phyloP scores from a whole-genome alignment of 441 rosid genomes.

The Mallotus japonicus region DNA sequence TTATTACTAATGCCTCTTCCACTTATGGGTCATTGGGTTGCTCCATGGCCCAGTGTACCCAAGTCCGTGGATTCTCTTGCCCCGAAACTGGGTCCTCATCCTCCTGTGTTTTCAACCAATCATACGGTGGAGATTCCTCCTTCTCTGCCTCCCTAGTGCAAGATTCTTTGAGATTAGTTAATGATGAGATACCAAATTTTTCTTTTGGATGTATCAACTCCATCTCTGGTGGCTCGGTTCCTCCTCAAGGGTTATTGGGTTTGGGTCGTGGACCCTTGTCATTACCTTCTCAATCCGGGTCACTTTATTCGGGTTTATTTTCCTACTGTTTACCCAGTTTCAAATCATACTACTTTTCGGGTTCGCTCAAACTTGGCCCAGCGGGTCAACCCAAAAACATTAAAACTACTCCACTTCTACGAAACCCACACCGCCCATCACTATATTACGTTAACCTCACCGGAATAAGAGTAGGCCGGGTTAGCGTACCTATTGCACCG shows the following conservation, averaged over 20 bases:
- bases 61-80: constrained; percentile 65
- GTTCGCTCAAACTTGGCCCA: constrained; percentile 75
- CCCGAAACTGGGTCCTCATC: constrained; percentile 44
- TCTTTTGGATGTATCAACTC: constrained; percentile 64
- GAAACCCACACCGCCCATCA: constrained; percentile 72
- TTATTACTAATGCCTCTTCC: constrained; percentile 52
- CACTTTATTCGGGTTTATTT: constrained; percentile 68
- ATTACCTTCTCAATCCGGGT: constrained; percentile 53
- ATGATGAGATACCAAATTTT: constrained; percentile 49
- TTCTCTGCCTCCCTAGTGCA: constrained; percentile 64
- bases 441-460: constrained; percentile 80
- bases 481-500: constrained; percentile 41
- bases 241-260: constrained; percentile 84
- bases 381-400: constrained; percentile 63
- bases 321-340: constrained; percentile 87
- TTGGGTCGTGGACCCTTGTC: constrained; percentile 86
- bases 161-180: constrained; percentile 54
- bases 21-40: constrained; percentile 58
- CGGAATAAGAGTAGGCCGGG: constrained; percentile 67
- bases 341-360: constrained; percentile 75
- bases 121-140: constrained; percentile 87
- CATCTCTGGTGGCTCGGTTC: constrained; percentile 58
- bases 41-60: constrained; percentile 61
- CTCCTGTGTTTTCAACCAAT: constrained; percentile 63
- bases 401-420: constrained; percentile 61